These are phyloP conservation scores for Penicillium samsonianum DNA, from an alignment of 495 filamentous ascomycete species.

Conservation along the genomic window DNA sequence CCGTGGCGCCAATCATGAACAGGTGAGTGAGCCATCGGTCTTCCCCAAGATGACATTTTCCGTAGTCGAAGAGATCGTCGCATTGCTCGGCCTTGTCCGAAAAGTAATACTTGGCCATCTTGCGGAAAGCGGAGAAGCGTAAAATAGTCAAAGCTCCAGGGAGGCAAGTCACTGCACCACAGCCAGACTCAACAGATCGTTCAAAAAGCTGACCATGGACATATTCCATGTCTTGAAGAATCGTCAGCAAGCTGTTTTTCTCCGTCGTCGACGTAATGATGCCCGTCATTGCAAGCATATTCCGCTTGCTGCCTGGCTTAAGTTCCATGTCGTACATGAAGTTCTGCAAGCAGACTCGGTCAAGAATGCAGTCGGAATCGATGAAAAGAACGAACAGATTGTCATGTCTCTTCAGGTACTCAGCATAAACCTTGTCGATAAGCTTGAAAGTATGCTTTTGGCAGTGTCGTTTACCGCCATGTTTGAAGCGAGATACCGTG, in stretches of 20 bases:
- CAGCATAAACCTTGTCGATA: slow-evolving; percentile 88
- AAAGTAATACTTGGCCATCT: slow-evolving; percentile 99
- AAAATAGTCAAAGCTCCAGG: slow-evolving; percentile 94
- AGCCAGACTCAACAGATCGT: slow-evolving; percentile 92
- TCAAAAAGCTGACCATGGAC: slow-evolving; percentile 97
- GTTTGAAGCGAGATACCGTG: slow-evolving; percentile 89
- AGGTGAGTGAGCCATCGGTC: slow-evolving; percentile 97
- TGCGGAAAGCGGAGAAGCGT: slow-evolving; percentile 92
- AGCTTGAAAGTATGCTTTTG: slow-evolving; percentile 94
- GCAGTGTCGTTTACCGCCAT: slow-evolving; percentile 91
- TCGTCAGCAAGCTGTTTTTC: slow-evolving; percentile 84
- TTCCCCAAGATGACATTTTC: slow-evolving; percentile 93
- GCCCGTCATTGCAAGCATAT: slow-evolving; percentile 98
- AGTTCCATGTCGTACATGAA: slow-evolving; percentile 99
- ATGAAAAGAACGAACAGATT: slow-evolving; percentile 97
- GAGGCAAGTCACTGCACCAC: slow-evolving; percentile 92
- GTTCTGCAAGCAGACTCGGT: slow-evolving; percentile 91
- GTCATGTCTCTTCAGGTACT: slow-evolving; percentile 86
- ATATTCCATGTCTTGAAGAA: slow-evolving; percentile 98
- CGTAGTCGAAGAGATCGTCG: slow-evolving; percentile 95
- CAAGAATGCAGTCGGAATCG: slow-evolving; percentile 96
- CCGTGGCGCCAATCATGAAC: slow-evolving; percentile 96
- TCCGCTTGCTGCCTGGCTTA: slow-evolving; percentile 86
- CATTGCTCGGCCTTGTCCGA: slow-evolving; percentile 96
- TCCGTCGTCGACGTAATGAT: slow-evolving; percentile 94